These are phyloP conservation scores for Astrocystis sublimbata DNA, from an alignment of 495 filamentous ascomycete species.

Conservation along the genomic window DNA sequence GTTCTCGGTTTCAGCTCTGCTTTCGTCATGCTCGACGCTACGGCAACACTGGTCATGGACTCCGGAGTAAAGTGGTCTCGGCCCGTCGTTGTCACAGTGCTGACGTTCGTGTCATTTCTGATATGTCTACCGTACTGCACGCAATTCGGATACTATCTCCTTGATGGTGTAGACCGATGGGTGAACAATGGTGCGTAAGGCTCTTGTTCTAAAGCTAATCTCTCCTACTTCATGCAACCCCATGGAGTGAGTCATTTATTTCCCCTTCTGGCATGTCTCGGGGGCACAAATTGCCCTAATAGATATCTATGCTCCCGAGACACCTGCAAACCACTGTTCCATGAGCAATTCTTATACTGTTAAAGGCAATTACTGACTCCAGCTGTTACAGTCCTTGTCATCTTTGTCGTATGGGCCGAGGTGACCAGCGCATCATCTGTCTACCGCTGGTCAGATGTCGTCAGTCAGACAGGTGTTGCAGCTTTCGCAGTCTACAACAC, in stretches of 20 bases:
- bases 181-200: too few relatives aligned
- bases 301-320: too few relatives aligned
- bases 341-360: too few relatives aligned
- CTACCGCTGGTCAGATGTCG: slow-evolving; percentile 31
- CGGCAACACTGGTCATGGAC: slow-evolving; percentile 16
- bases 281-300: too few relatives aligned
- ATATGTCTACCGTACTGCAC: slow-evolving; percentile 18
- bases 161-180: slow-evolving; percentile 18
- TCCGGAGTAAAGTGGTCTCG: slow-evolving; percentile 5
- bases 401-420: slow-evolving; percentile 21
- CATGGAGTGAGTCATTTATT: too few relatives aligned
- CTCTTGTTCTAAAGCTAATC: too few relatives aligned
- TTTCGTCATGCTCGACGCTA: slow-evolving; percentile 18
- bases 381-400: slow-evolving; percentile 4
- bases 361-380: too few relatives aligned
- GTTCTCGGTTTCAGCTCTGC: slow-evolving; percentile 18
- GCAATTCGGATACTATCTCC: slow-evolving; percentile 19
- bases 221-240: too few relatives aligned
- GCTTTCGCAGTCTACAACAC: slow-evolving; percentile 38
- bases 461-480: slow-evolving; percentile 31
- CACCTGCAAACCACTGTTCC: too few relatives aligned
- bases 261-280: too few relatives aligned
- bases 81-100: slow-evolving; percentile 16
- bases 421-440: slow-evolving; percentile 7
- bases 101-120: slow-evolving; percentile 15